Evolutionary conservation across 176 grass and related monocot genomes (phyloP).

Genomic region (Juncus inflexus): DNA sequence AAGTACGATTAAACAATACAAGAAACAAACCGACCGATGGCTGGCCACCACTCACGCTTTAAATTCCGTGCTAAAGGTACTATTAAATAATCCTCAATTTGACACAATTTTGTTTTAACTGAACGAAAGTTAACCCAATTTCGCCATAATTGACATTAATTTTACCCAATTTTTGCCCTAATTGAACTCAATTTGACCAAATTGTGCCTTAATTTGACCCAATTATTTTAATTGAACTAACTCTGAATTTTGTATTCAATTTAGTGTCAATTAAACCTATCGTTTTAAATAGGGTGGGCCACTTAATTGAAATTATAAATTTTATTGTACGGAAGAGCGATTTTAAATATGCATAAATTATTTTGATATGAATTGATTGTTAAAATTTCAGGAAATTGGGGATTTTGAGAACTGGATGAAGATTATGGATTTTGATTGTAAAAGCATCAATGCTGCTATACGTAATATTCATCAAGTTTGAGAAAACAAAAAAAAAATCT

Average conservation of each 20-base stretch:
- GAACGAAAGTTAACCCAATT: too few relatives aligned
- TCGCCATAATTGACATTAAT: too few relatives aligned
- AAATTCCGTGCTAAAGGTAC: slow-evolving; percentile 69
- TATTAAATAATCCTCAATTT: not conserved
- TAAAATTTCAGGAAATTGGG: slow-evolving; percentile 50
- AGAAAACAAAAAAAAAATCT: not conserved
- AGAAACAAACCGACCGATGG: slow-evolving; percentile 80
- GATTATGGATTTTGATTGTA: slow-evolving; percentile 76
- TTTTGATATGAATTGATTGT: not conserved
- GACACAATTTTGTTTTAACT: not conserved
- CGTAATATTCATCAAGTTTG: slow-evolving; percentile 54
- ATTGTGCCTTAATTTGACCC: too few relatives aligned
- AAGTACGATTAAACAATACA: slow-evolving; percentile 48
- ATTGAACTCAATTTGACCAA: not conserved
- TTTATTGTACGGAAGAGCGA: too few relatives aligned
- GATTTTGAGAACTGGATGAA: slow-evolving; percentile 84
- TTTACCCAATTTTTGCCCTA: too few relatives aligned
- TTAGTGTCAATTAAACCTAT: too few relatives aligned
- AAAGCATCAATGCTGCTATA: slow-evolving; percentile 73
- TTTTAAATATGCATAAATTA: too few relatives aligned
- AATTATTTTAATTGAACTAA: too few relatives aligned
- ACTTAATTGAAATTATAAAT: too few relatives aligned
- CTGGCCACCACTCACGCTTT: slow-evolving; percentile 58
- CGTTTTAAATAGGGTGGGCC: too few relatives aligned
- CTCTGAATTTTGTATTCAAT: too few relatives aligned